Evolutionary conservation across 306 rosid species (phyloP), one percentile per base, ranked within the genome.

Genomic region (Notholithocarpus densiflorus): DNA sequence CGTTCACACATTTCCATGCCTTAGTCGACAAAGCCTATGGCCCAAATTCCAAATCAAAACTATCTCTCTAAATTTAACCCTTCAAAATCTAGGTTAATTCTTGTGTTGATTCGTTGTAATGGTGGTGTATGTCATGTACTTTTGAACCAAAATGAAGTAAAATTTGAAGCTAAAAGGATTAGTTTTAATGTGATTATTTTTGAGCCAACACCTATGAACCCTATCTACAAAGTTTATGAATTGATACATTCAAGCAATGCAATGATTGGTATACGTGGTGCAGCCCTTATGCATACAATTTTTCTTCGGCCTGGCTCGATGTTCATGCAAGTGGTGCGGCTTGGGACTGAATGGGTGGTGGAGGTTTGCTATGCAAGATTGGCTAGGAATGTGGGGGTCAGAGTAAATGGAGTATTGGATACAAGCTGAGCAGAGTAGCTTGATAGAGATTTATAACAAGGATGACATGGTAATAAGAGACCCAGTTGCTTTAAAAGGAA

Each of bases 171-270:
- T 3, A 52, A 86, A 52, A 60, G 75, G 6, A 11, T 83, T 5
- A 87, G 90, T 52, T 90, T 88, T 61, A 51, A 79, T 13, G 87
- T 90, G 75, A 34, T 60, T n/a, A 68, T 5, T 86, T 8, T 75
- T 83, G 78, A 81, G 48, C 80, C 87, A 24, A 73, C 74, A 4
- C 43, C 11, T 8, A 14, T 7, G 13, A 48, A 20, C 4, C 32
- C 74, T 6, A 27, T 88, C 74, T 48, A 43, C 0, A 5, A 82
- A 6, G 37, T 60, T 15, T 86, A 62, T 48, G 68, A 48, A 43
- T 1, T 82, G 27, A 12, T 86, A 12, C 84, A 86, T 48, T 34
- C 72, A 1, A 84, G 86, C 29, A 73, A 90, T 66, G 90, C 52
- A 1, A 7, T 88, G 6, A 32, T 32, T 5, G 37, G 1, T 32